Evolutionary conservation across 768 basidiomycete genomes (phyloP), one percentile per base, ranked within the genome.

Genomic region (Boletus subparvulus): DNA sequence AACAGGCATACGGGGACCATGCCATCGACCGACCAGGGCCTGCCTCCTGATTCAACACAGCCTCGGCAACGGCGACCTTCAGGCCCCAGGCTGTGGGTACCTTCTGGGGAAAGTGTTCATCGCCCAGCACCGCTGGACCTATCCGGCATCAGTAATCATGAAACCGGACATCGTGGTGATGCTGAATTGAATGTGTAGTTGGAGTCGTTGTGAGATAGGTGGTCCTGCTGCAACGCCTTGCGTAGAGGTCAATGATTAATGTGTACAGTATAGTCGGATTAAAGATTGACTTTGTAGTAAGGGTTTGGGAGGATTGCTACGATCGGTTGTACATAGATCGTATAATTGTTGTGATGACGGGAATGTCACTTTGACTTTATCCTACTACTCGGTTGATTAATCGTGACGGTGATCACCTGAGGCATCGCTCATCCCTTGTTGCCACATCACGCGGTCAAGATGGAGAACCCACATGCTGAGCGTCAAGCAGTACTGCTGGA

Each of bases 381-480:
- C 35, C 26, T 2, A 36, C 1, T 36, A 16, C 24, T 53, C 32
- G 13, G 5, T 9, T 59, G 42, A 58, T 43, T 50, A 54, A 61
- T 61, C 13, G 46, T 24, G 28, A 39, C 47, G 16, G 32, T 28
- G n/a, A 47, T 28, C 12, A 42, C 17, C 37, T 35, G 19, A n/a
- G 24, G 13, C 32, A 47, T 56, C 5, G 21, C 19, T 46, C 28
- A 14, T 53, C 13, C 36, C 32, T 45, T 19, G 16, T 40, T 47
- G 40, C 55, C 54, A 43, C 57, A 53, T 43, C 54, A 58, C 54
- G 17, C 48, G 30, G 26, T 50, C 55, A 48, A 51, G 52, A 96
- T 97, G 94, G 93, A 97, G 74, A 96, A 96, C 71, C 94, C 94
- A 21, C 94, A 98, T 64, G 91, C 92, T 49, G 93, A 95, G 73